Percentiles rank a stretch among this genome's conserved stretches.
These are phyloP conservation scores for Talaromyces sp. DNA, from an alignment of 2,329 filamentous ascomycete species.

Conservation along the genomic window DNA sequence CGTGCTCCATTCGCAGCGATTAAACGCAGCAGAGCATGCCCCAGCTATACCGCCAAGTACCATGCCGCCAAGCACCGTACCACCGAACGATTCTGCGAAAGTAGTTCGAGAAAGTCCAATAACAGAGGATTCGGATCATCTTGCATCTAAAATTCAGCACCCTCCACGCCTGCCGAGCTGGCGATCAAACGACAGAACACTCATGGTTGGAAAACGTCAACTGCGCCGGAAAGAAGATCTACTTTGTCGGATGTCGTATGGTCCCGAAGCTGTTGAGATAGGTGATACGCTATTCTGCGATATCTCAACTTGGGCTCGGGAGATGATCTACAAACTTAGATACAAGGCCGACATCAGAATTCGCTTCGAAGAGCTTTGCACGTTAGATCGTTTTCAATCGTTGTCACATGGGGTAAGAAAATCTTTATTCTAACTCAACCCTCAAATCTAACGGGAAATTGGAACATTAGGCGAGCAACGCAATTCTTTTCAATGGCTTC, in stretches of 20 bases:
- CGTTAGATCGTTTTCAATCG: slow-evolving; percentile 22
- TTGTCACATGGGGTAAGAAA: slow-evolving; percentile 26
- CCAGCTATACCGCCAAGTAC: not conserved
- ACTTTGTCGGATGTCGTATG: slow-evolving; percentile 27
- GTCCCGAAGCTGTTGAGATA: slow-evolving; percentile 24
- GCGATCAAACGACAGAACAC: not conserved
- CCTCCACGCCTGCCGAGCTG: not conserved
- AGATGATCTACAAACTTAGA: slow-evolving; percentile 20
- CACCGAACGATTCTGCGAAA: not conserved
- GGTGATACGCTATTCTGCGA: slow-evolving; percentile 30
- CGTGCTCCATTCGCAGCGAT: not conserved
- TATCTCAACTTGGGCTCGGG: slow-evolving; percentile 13
- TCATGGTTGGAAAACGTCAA: not conserved
- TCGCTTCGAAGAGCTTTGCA: slow-evolving; percentile 32
- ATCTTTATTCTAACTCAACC: not conserved
- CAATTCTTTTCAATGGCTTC: slow-evolving; percentile 27
- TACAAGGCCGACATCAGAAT: slow-evolving; percentile 19
- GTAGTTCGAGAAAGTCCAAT: not conserved
- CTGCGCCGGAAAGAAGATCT: slow-evolving; percentile 26
- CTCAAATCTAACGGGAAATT: not conserved
- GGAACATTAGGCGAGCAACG: slow-evolving; percentile 17
- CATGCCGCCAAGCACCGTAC: not conserved
- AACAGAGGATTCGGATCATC: not conserved
- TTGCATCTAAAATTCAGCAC: not conserved
- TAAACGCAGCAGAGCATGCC: not conserved